Evolutionary conservation across 2,329 filamentous ascomycete species (phyloP).

Genomic region (Neoarthrinium moseri): DNA sequence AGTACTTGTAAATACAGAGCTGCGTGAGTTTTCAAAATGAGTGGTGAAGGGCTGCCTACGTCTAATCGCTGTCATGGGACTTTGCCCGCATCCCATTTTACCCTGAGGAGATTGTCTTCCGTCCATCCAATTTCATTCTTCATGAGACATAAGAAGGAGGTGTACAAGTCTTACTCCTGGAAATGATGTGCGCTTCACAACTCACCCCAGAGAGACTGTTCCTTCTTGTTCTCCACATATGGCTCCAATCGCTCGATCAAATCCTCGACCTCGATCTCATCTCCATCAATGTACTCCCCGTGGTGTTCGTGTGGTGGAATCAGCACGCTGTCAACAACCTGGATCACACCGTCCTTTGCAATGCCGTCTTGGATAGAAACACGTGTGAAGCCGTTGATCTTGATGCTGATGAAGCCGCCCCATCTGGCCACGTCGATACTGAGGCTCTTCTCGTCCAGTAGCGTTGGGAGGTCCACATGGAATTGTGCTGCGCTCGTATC

Average conservation of each 20-base stretch:
- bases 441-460: constrained; percentile 65
- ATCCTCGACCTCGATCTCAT: constrained; percentile 58
- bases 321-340: constrained; percentile 70
- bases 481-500: constrained; percentile 47
- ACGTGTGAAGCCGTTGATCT: constrained; percentile 69
- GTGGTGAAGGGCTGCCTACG: neutral
- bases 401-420: constrained; percentile 68
- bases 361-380: constrained; percentile 70
- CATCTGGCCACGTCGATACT: constrained; percentile 69
- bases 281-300: constrained; percentile 36
- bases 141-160: no score
- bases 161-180: no score
- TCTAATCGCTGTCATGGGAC: neutral
- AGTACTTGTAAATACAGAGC: no score
- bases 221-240: constrained; percentile 5
- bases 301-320: constrained; percentile 67
- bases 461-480: constrained; percentile 71
- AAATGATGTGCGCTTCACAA: no score
- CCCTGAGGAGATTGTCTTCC: no score
- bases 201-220: neutral
- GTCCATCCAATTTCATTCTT: no score
- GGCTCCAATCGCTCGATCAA: constrained; percentile 52
- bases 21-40: neutral
- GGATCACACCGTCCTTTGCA: constrained; percentile 78
- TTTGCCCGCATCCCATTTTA: no score